Evolutionary conservation across 2,329 filamentous ascomycete species (phyloP).

Genomic region (Trichocomaceae sp.): DNA sequence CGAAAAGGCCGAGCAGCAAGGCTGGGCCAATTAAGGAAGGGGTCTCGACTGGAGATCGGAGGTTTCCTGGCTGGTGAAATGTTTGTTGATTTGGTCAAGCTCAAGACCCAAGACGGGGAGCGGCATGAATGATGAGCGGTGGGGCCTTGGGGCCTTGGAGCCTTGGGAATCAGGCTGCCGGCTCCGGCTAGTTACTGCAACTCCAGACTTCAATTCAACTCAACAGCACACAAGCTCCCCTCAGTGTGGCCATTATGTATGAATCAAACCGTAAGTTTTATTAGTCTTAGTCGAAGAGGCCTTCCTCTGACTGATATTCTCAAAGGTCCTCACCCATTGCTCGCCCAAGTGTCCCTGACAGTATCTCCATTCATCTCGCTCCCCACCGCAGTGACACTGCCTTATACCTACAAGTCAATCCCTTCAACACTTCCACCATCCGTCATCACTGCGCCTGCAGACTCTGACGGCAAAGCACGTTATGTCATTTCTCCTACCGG

Average conservation of each 20-base stretch:
- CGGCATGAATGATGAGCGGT: background rate
- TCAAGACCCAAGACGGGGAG: background rate
- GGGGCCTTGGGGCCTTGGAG: background rate
- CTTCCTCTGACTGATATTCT: conserved; percentile 6
- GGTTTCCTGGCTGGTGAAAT: background rate
- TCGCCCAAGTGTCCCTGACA: conserved; percentile 86
- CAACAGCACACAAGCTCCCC: background rate
- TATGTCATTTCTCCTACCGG: conserved; percentile 76
- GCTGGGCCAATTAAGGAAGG: background rate
- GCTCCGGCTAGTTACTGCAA: background rate
- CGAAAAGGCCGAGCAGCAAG: background rate
- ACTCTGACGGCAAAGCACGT: conserved; percentile 46
- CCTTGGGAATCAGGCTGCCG: background rate
- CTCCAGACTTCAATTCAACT: background rate
- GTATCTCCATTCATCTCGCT: conserved; percentile 92
- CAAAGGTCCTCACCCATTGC: conserved; percentile 72
- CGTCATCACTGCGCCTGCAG: conserved; percentile 42
- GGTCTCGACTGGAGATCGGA: background rate
- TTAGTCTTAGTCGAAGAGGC: background rate
- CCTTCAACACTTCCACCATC: conserved; percentile 78
- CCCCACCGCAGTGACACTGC: conserved; percentile 80
- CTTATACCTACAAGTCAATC: conserved; percentile 90
- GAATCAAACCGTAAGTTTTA: conserved; percentile 38
- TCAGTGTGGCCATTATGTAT: conserved; percentile 31
- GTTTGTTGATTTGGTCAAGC: background rate